Conservation (phyloP, 2,329 filamentous ascomycete species). For the Periconia sp. region DNA sequence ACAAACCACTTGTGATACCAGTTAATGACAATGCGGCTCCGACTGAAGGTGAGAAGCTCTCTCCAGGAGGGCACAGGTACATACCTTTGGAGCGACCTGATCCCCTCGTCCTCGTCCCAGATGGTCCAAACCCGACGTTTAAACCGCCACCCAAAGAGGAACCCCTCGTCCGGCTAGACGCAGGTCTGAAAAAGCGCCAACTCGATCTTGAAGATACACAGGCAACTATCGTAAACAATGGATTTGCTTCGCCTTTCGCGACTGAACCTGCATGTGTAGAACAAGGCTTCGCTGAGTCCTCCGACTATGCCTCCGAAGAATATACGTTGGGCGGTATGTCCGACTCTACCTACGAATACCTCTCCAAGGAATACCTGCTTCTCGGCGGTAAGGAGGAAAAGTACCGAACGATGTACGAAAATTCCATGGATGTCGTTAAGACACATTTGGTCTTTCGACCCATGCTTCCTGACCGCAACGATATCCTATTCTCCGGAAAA, state of each 20-base stretch:
- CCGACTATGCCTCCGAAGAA: conserved; percentile 53
- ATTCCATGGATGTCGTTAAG: conserved; percentile 51
- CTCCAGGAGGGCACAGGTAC: conserved; percentile 40
- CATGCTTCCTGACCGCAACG: conserved; percentile 54
- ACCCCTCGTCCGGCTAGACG: conserved; percentile 21
- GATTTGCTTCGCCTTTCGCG: conserved; percentile 13
- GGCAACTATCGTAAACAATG: conserved; percentile 11
- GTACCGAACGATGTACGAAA: conserved; percentile 65
- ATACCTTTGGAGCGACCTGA: conserved; percentile 36
- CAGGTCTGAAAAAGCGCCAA: conserved; percentile 26
- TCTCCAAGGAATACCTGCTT: conserved; percentile 56
- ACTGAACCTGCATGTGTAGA: conserved; percentile 37
- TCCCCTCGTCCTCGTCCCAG: conserved; percentile 31
- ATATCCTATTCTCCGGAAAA: conserved; percentile 51
- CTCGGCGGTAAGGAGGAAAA: conserved; percentile 54
- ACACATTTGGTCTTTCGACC: conserved; percentile 58
- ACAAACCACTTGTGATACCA: conserved; percentile 5
- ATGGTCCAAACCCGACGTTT: conserved; percentile 21
- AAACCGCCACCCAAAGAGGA: conserved; percentile 13
- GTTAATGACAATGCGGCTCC: conserved; percentile 6
- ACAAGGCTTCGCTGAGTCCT: conserved; percentile 63
- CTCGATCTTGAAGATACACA: conserved; percentile 26
- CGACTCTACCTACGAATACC: conserved; percentile 51
- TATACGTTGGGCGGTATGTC: conserved; percentile 49
- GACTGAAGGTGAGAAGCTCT: conserved; percentile 25